Conservation (phyloP, 768 basidiomycete genomes). For the Zangia roseola region DNA sequence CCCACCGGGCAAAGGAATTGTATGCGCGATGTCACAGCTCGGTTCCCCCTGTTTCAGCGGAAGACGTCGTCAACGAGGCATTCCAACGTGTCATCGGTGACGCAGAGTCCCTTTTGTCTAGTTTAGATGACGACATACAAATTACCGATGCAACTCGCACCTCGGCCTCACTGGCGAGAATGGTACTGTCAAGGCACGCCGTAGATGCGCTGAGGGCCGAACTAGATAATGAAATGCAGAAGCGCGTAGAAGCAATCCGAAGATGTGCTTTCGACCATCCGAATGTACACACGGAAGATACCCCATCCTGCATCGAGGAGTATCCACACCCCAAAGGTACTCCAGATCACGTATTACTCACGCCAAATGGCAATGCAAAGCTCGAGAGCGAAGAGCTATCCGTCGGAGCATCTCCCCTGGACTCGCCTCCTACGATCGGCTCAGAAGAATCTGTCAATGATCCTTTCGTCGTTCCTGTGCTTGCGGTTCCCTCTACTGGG, state of each 20-base stretch:
- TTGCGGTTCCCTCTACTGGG: not conserved
- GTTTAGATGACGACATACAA: constrained; percentile 35
- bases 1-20: constrained; percentile 48
- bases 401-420: not conserved
- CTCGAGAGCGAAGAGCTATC: not conserved
- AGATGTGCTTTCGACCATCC: not conserved
- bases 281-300: not conserved
- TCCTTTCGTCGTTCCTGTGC: constrained; percentile 4
- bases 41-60: not conserved
- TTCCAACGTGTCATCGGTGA: constrained; percentile 36
- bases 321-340: not conserved
- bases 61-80: constrained; percentile 20
- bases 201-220: constrained; percentile 56
- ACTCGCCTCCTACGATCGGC: not conserved
- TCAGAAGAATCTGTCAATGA: constrained; percentile 9
- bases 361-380: not conserved
- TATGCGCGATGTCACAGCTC: constrained; percentile 26
- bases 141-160: constrained; percentile 15
- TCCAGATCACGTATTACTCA: not conserved
- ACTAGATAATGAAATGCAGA: constrained; percentile 53
- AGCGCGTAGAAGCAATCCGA: constrained; percentile 38
- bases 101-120: constrained; percentile 34
- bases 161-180: constrained; percentile 52
- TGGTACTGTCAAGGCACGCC: constrained; percentile 47
- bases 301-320: not conserved